Evolutionary conservation across 2,329 filamentous ascomycete genomes (phyloP), one percentile per base, ranked within the genome.

Genomic region (Neurospora crassa): DNA sequence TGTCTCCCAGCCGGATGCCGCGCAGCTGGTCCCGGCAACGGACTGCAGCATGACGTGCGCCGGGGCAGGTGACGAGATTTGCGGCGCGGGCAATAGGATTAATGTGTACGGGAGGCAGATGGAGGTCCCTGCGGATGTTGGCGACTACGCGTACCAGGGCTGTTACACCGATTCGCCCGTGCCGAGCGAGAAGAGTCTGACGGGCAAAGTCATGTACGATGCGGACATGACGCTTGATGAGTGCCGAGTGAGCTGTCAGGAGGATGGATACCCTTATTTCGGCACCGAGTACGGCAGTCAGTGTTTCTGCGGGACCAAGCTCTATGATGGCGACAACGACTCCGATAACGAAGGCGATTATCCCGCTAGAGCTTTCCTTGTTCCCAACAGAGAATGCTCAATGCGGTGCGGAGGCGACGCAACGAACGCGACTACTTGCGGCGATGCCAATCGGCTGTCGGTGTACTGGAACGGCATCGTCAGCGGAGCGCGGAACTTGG

Each of bases 171-270:
- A 76, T 42, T 18, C 24, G 0, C 53, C 53, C 29, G 68, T 67
- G 14, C 29, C 20, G 24, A 72, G 69, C 16, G n/a, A 63, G 1
- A 72, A 68, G 29, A 41, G 63, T 0, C 73, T 77, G 2, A 70
- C 67, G 2, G 74, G 74, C 67, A 71, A 67, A 34, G 69, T 71
- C 69, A 70, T n/a, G 71, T 75, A 68, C 69, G 75, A 74, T 18
- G 69, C 73, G 24, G 75, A 72, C 68, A 81, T 83, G 80, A 81
- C 82, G 7, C 74, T 83, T 16, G 80, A 82, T 43, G 76, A 74
- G 71, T 83, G 82, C 73, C 78, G 79, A 1, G 72, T 73, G 53
- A 67, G 67, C 42, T 78, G 82, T 76, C 7, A 63, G 53, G 7
- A 18, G 53, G 72, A 72, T 20, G 76, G 73, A n/a, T 82, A 79